Evolutionary conservation across 805 yeast genomes (phyloP).

Genomic region (Candida sphagnicola): DNA sequence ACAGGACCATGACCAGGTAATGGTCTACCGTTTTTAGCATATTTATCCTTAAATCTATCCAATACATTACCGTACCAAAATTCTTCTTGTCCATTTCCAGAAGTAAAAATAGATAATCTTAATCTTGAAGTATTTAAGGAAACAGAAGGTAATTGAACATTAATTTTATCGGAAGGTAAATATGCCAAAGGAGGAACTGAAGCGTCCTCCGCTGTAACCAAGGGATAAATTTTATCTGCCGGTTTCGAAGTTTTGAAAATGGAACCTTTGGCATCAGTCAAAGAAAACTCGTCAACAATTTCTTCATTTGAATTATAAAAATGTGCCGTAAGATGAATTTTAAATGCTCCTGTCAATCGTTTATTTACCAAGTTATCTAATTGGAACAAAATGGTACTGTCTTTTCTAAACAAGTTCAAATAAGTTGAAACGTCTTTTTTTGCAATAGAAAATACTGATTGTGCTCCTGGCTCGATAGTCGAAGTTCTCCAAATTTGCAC

Average conservation of each 20-base stretch:
- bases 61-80: constrained; percentile 72
- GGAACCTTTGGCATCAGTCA: constrained; percentile 9
- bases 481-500: constrained; percentile 80
- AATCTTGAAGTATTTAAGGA: constrained; percentile 57
- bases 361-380: constrained; percentile 60
- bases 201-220: constrained; percentile 19
- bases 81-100: constrained; percentile 80
- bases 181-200: constrained; percentile 41
- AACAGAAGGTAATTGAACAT: constrained; percentile 41
- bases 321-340: constrained; percentile 46
- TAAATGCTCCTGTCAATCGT: constrained; percentile 57
- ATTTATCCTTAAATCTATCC: constrained; percentile 43
- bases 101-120: constrained; percentile 54
- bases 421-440: constrained; percentile 65
- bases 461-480: constrained; percentile 58
- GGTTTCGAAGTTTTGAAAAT: constrained; percentile 28
- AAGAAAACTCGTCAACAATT: not conserved
- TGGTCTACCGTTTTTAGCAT: constrained; percentile 33
- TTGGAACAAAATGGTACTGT: constrained; percentile 47
- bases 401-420: constrained; percentile 43
- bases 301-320: constrained; percentile 37
- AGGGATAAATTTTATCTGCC: constrained; percentile 38
- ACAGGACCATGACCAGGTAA: constrained; percentile 67
- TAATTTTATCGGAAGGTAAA: constrained; percentile 39
- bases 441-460: constrained; percentile 42